Conservation (phyloP, 768 basidiomycete genomes). For the Ephemerocybe angulata region DNA sequence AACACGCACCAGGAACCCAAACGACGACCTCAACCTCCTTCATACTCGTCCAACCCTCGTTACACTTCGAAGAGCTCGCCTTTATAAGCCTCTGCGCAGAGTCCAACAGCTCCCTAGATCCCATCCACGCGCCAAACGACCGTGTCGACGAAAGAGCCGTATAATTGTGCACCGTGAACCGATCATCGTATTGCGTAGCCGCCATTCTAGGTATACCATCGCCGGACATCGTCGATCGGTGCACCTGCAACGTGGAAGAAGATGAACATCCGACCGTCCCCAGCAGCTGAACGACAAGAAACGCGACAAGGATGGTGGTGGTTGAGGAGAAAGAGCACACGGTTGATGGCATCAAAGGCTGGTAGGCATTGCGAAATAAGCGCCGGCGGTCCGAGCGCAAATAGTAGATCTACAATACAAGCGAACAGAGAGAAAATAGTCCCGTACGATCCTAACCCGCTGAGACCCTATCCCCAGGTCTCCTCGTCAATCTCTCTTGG, state of each 20-base stretch:
- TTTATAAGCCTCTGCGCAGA: background rate
- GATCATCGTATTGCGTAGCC: background rate
- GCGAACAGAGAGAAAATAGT: background rate
- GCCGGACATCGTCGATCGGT: background rate
- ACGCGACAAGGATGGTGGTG: background rate
- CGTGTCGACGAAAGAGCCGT: background rate
- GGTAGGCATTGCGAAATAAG: too few relatives aligned
- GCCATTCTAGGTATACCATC: background rate
- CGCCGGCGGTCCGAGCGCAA: background rate
- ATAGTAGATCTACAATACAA: background rate
- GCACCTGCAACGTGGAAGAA: background rate
- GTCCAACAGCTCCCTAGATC: background rate
- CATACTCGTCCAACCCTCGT: background rate
- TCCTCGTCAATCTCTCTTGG: constrained; percentile 45
- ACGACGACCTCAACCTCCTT: background rate
- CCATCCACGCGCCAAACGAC: background rate
- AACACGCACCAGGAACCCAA: background rate
- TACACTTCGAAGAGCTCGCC: background rate
- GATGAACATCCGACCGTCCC: background rate
- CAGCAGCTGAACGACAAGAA: too few relatives aligned
- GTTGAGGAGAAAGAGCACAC: background rate
- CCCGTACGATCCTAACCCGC: background rate
- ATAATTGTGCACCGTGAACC: constrained; percentile 9
- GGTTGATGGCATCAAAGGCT: background rate
- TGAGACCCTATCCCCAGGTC: constrained; percentile 11